Conservation (phyloP, 768 basidiomycete genomes). For the Rhodotorula paludigena region DNA sequence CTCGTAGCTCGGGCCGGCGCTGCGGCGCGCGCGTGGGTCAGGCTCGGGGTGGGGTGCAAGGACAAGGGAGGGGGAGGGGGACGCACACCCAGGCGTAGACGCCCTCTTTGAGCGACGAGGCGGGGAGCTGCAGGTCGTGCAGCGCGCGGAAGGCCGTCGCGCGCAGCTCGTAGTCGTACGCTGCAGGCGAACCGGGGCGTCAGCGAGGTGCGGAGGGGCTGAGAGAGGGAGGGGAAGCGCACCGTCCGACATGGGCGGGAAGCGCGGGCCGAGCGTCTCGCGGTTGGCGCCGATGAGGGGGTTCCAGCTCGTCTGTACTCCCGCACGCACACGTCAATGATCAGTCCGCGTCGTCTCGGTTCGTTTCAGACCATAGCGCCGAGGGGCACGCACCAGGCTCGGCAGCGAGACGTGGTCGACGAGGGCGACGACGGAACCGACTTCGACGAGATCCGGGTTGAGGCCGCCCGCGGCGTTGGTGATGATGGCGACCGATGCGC, state of each 20-base stretch:
- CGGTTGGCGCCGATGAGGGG: constrained; percentile 71
- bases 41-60: neutral
- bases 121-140: constrained; percentile 56
- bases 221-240: constrained; percentile 8
- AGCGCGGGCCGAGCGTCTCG: constrained; percentile 59
- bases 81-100: constrained; percentile 73
- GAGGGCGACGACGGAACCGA: constrained; percentile 79
- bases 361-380: too few relatives aligned
- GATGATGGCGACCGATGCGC: constrained; percentile 63
- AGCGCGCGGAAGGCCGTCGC: constrained; percentile 68
- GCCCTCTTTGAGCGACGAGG: constrained; percentile 66
- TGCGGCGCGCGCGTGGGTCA: constrained; percentile 44
- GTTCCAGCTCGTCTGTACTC: constrained; percentile 50
- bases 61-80: neutral
- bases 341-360: too few relatives aligned
- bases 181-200: neutral
- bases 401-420: constrained; percentile 70
- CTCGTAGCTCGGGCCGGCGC: constrained; percentile 74
- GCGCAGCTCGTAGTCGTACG: constrained; percentile 69
- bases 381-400: constrained; percentile 11
- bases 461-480: constrained; percentile 85
- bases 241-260: constrained; percentile 77
- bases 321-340: neutral
- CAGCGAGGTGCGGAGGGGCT: neutral
- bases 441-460: constrained; percentile 60